Base-by-base conservation (phyloP, 176 grass and related monocot species). In the Carex kokanica region DNA sequence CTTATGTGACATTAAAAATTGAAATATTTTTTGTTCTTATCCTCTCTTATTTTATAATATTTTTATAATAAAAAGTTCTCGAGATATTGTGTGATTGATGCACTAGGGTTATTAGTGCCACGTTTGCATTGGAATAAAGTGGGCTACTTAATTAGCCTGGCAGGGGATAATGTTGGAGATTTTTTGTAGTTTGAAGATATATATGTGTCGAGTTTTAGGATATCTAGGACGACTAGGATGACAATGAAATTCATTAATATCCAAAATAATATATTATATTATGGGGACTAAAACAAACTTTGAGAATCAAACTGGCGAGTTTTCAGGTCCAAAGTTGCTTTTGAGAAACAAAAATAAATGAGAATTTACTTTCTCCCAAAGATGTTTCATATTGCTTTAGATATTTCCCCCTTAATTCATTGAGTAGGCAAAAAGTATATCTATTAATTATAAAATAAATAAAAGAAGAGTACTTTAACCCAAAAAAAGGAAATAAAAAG, bases 251-350 rank as follows among this genome's bases (percentile, higher is more conserved):
- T 21, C 34, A 70, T 8, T 70, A 45, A 36, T 70, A 43, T 70
- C 5, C n/a, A n/a, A n/a, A n/a, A n/a, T n/a, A 65, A 1, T 32
- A n/a, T n/a, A n/a, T n/a, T n/a, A 27, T 27, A 9, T 61, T 38
- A 69, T 8, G 7, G 32, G 31, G 6, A 70, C 31, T 18, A 17
- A 70, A 70, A 43, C 66, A 18, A 9, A 71, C 36, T 71, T 38
- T 45, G 17, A 45, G 67, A 71, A 71, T 71, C 67, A 71, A 36
- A 71, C 36, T 71, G 34, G 38, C 8, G 3, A 41, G 38, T 38
- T 71, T 43, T 71, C 67, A 71, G 67, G 67, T 71, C 36, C 36
- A 71, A 71, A 71, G 66, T 71, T 71, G 17, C 67, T 71, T 71
- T 71, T 71, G 67, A 71, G 67, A 20, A 71, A 45, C 34, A 71